Evolutionary conservation across 257 asterid genomes (phyloP), one percentile per base, ranked within the genome.

Genomic region (Cruciata laevipes): DNA sequence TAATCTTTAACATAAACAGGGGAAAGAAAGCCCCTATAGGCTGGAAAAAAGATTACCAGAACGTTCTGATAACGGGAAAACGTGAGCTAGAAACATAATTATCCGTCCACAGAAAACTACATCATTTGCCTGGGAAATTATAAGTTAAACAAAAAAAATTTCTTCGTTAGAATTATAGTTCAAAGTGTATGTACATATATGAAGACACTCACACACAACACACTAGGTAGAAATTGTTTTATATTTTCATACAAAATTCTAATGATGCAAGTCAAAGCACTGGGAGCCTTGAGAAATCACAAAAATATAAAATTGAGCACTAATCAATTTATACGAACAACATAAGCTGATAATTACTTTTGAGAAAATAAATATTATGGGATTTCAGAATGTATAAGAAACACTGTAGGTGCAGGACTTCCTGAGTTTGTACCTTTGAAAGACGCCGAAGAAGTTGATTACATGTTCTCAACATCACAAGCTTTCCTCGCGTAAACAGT

Each of bases 371-470:
- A 37, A 7, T 37, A 42, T 2, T 37, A 3, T 2, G 25, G 24
- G 44, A 40, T 21, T 64, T 7, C 51, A 31, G 7, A 63, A 69
- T 4, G 58, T 56, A 64, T 40, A 12, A 68, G 6, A 67, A 69
- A 27, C 63, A 69, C 23, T 20, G 76, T 30, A 53, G 58, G 61
- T 25, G 10, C n/a, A 71, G 73, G 1, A 58, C 56, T 62, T 71
- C 32, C 77, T 47, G 51, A 61, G 35, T 27, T 33, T 66, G 38
- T 80, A 90, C 98, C 99, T 93, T 93, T 74, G 99, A 93, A 63
- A 93, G 79, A 63, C 99, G 97, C 21, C 99, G 99, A 81, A 93
- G 99, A 73, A 93, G 91, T 77, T 93, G 99, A 80, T 93, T 93
- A 81, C 99, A 93, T 57, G 99, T 93, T 71, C 99, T 86, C 73